Percentiles rank a stretch among this genome's conserved stretches.
Evolutionary conservation across 2,329 filamentous ascomycete genomes (phyloP).

Genomic region (Trichoderma asperellum): DNA sequence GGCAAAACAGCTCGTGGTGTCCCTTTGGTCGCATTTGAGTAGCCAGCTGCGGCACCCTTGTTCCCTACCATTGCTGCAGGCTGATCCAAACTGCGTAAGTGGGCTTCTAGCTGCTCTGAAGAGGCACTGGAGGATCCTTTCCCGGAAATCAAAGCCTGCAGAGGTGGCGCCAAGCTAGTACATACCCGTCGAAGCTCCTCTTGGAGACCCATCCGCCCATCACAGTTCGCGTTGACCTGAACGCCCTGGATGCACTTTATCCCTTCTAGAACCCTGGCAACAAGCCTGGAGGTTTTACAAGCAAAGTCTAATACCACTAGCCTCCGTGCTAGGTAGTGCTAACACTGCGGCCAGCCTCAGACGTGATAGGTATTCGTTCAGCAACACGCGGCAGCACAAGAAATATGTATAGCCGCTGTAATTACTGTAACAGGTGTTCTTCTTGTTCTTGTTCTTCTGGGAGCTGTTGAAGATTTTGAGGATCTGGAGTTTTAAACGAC

Average conservation of each 20-base stretch:
- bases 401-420: not conserved
- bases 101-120: conserved; percentile 21
- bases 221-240: conserved; percentile 15
- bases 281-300: conserved; percentile 1
- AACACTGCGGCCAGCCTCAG: not conserved
- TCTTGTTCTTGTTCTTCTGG: too few species aligned
- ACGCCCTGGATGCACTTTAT: not conserved
- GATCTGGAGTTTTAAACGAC: not conserved
- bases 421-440: too few species aligned
- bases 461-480: not conserved
- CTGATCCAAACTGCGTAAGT: conserved; percentile 29
- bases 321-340: not conserved
- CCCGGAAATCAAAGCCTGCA: conserved; percentile 27
- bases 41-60: conserved; percentile 26
- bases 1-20: not conserved
- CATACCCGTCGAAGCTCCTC: not conserved
- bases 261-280: conserved; percentile 28
- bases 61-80: conserved; percentile 24
- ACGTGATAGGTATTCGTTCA: conserved; percentile 22
- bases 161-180: conserved; percentile 20
- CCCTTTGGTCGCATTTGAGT: conserved; percentile 18
- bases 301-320: conserved; percentile 12
- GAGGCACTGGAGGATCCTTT: conserved; percentile 26
- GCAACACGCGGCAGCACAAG: not conserved
- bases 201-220: conserved; percentile 7